Conservation (phyloP, 257 asterid genomes). For the Przewalskia tangutica region DNA sequence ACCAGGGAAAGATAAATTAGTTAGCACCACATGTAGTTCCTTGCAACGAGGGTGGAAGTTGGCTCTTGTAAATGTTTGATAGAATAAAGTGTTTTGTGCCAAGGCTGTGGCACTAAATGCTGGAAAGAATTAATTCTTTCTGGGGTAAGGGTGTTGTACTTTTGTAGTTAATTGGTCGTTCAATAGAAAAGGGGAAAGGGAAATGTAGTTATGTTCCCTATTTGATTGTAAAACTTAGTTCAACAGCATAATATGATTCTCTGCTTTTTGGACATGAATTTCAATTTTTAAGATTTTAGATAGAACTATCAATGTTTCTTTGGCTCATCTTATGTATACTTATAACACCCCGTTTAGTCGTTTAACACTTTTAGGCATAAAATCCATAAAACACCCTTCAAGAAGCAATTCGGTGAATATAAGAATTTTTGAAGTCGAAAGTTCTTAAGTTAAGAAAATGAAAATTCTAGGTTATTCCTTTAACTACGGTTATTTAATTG, state of each 20-base stretch:
- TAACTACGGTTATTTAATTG: no score
- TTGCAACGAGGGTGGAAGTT: slow-evolving; percentile 11
- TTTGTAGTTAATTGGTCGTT: neutral
- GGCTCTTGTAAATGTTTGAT: slow-evolving; percentile 42
- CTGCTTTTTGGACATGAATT: neutral
- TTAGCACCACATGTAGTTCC: slow-evolving; percentile 17
- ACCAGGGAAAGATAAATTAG: slow-evolving; percentile 16
- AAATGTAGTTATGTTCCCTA: neutral
- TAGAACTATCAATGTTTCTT: neutral
- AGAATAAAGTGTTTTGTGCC: slow-evolving; percentile 24
- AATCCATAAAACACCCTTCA: no score
- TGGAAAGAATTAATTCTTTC: neutral
- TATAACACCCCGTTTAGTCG: no score
- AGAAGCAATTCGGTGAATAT: no score
- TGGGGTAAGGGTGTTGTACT: neutral
- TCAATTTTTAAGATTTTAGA: neutral
- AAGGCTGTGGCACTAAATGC: neutral
- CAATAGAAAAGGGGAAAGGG: neutral
- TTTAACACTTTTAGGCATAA: no score
- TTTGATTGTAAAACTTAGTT: neutral
- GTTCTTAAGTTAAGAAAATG: no score
- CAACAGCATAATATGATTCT: neutral
- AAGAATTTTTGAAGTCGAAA: no score
- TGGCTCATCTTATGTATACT: neutral
- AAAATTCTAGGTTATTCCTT: no score